Base-by-base conservation (phyloP, 176 grass and related monocot genomes). In the Phoenix roebelenii region DNA sequence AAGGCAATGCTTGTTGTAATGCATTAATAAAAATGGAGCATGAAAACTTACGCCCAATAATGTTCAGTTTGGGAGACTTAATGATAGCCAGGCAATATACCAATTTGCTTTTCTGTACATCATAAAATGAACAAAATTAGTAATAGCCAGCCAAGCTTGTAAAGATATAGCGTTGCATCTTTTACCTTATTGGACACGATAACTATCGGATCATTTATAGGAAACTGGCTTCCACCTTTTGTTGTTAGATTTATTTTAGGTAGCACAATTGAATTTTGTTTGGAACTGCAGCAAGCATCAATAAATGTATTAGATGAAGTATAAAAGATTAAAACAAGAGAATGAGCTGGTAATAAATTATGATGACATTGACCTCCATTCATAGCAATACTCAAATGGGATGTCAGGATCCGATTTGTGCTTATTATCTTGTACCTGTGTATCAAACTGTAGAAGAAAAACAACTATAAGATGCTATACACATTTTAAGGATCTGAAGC, bases 321-420 rank as follows among this genome's bases (percentile, higher is more conserved):
- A 30, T n/a, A 10, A 23, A 56, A 57, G 48, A 16, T 23, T 26
- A 23, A 39, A 60, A 48, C 19, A 79, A 24, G 15, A 10, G 59
- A 69, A 24, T 3, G 66, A 25, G 57, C 22, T 3, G 32, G 63
- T 15, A 16, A 3, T 15, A 3, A 64, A 22, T 78, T 17, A 68
- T 65, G 63, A 44, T 76, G 83, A 89, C 94, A 76, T 92, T 79
- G 83, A 89, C 94, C 79, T 92, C 35, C 79, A 12, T 7, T 25
- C 7, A 71, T 98, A 98, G 67, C 94, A 98, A 65, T 81, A 98
- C 35, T 98, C 94, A 65, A 98, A 98, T 9, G 81, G 77, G 19
- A 64, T 18, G 17, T 79, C 65, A 4, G 76, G 69, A 56, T 23
- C 15, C 0, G 66, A 7, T 18, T 18, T 51, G 17, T 2, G 55